These are phyloP conservation scores for Saxispiralis lemnorum DNA, from an alignment of 495 filamentous ascomycete genomes.

Conservation along the genomic window DNA sequence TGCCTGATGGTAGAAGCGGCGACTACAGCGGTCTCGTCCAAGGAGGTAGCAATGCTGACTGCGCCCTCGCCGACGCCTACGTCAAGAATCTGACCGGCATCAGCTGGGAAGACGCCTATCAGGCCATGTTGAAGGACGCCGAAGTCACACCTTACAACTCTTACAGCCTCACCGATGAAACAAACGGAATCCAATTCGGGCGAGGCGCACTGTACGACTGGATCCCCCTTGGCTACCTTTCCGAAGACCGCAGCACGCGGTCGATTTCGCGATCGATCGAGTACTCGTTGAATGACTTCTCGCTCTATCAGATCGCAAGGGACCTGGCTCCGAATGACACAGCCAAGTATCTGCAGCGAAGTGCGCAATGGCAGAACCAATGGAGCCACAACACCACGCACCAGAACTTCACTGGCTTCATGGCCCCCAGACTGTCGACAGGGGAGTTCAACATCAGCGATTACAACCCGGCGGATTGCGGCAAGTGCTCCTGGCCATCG, in stretches of 20 bases:
- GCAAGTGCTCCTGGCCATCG: constrained; percentile 19
- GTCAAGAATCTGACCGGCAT: constrained; percentile 20
- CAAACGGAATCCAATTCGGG: constrained; percentile 19
- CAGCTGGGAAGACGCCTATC: constrained; percentile 24
- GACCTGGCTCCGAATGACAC: constrained; percentile 18
- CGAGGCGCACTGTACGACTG: constrained; percentile 23
- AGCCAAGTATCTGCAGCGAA: constrained; percentile 18
- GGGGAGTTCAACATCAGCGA: constrained; percentile 17
- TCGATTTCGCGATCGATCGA: constrained; percentile 21
- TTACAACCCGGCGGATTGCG: constrained; percentile 21
- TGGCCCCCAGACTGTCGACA: constrained; percentile 18
- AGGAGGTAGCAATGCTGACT: constrained; percentile 25
- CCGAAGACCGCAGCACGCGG: constrained; percentile 16
- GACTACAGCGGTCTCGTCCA: constrained; percentile 25
- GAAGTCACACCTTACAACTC: constrained; percentile 22
- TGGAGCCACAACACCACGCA: constrained; percentile 18
- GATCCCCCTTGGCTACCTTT: constrained; percentile 21
- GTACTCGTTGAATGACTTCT: constrained; percentile 25
- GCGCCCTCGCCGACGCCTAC: constrained; percentile 26
- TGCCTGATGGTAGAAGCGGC: constrained; percentile 21
- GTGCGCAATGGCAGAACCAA: constrained; percentile 20
- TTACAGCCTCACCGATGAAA: constrained; percentile 9
- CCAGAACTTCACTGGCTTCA: constrained; percentile 21
- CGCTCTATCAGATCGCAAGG: constrained; percentile 20
- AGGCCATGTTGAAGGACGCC: constrained; percentile 22